Evolutionary conservation across 257 asterid genomes (phyloP), one percentile per base, ranked within the genome.

Genomic region (Ligustrum vulgare): DNA sequence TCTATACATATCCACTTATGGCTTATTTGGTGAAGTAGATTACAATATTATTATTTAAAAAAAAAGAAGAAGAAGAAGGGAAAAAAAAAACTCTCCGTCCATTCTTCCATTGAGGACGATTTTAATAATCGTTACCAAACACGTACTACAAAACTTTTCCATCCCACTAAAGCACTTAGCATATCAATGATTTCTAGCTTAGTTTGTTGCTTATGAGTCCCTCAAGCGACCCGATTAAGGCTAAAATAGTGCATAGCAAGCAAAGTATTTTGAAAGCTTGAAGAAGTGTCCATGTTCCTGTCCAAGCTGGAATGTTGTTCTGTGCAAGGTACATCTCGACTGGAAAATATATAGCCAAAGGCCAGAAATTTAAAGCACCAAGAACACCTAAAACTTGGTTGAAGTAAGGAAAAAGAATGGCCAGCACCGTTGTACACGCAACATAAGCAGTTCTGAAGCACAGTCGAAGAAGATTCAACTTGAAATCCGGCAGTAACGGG

Each of bases 321-420:
- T 85, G 93, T 56, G 75, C 87, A 25, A 89, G 75, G 77, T 82
- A 91, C 93, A 91, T 89, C 76, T 89, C 89, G 1, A 88, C 86
- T 0, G 93, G 96, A 73, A 91, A 91, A 75, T 88, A 89, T 33
- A 91, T 82, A 15, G 84, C 86, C 83, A 89, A 34, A 0, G 97
- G 91, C 96, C 93, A 91, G 75, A 89, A 89, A 36, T 76, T 85
- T 67, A 89, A 49, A 9, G 93, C 96, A 67, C 97, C 93, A 1
- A 88, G 72, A 62, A 91, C 72, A 71, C 92, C 97, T 37, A 91
- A 67, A 2, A 89, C 93, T 76, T 86, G 82, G 64, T 89, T 91
- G 85, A 89, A 91, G 84, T 81, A 91, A 28, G 96, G 97, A 75
- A 88, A 88, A 3, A 85, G 49, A 56, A 89, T 23, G 18, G 92